Percentiles rank a stretch among this genome's conserved stretches.
These are phyloP conservation scores for Rhynchosporium graminicola DNA, from an alignment of 2,329 filamentous ascomycete genomes.

Conservation along the genomic window DNA sequence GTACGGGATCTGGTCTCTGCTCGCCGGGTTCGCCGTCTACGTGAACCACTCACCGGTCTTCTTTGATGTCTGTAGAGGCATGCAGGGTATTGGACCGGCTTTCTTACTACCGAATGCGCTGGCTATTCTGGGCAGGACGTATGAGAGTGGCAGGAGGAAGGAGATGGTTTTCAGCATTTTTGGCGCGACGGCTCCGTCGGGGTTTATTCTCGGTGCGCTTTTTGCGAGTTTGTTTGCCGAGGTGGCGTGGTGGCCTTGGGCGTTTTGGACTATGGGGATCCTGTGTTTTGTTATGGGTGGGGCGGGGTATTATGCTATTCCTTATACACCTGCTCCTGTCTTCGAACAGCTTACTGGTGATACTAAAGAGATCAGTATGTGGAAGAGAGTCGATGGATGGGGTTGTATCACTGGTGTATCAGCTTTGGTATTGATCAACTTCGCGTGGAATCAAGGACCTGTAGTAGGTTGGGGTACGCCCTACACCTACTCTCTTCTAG, in stretches of 20 bases:
- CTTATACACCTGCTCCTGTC: conserved; percentile 41
- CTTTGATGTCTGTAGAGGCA: conserved; percentile 53
- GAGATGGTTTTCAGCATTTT: conserved; percentile 51
- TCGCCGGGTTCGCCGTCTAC: conserved; percentile 38
- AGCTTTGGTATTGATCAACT: conserved; percentile 55
- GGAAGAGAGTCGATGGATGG: conserved; percentile 43
- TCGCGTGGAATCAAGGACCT: conserved; percentile 51
- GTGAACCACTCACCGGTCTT: conserved; percentile 32
- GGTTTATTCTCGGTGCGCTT: conserved; percentile 46
- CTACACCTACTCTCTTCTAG: conserved; percentile 48
- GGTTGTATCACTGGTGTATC: conserved; percentile 50
- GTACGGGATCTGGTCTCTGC: conserved; percentile 34
- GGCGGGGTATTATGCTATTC: conserved; percentile 44
- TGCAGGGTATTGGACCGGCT: conserved; percentile 56
- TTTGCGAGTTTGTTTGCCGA: conserved; percentile 45
- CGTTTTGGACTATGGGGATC: conserved; percentile 49
- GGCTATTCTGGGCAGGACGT: conserved; percentile 50
- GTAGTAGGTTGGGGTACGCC: conserved; percentile 33
- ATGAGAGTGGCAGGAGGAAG: conserved; percentile 47
- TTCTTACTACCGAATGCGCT: conserved; percentile 55
- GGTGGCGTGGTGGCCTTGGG: conserved; percentile 53
- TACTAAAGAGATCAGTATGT: conserved; percentile 23
- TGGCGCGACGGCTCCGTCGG: conserved; percentile 49
- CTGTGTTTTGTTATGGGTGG: conserved; percentile 42
- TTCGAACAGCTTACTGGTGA: conserved; percentile 9